Evolutionary conservation across 2,329 filamentous ascomycete species (phyloP), one percentile per base, ranked within the genome.

Genomic region (Cryoendolithus antarcticus): DNA sequence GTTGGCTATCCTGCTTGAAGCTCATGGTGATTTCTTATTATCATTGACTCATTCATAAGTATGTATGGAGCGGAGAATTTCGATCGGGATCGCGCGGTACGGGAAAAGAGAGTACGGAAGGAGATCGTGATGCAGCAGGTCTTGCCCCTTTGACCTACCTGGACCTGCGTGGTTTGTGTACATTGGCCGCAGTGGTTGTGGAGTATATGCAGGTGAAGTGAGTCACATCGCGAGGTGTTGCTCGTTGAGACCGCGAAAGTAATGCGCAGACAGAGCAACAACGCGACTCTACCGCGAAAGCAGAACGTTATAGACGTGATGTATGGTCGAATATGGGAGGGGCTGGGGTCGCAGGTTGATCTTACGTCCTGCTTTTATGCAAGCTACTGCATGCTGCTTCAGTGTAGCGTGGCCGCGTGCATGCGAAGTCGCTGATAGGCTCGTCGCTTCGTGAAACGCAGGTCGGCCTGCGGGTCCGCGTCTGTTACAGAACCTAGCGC

Each of bases 241-340:
- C 12, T 15, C 30, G 29, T 29, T 34, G 11, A 32, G 32, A 44
- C 39, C 39, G 38, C 40, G 41, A 45, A 40, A 40, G 41, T 35
- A 43, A 36, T 35, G 40, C 45, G 40, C 28, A 45, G 40, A 40
- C 38, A 43, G 40, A 19, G 39, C 44, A 42, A 53, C 55, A 56
- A 21, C 19, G 19, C 55, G 55, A 54, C 50, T 38, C 54, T 42
- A 45, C 51, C 55, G 48, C 55, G 55, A 54, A 53, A 50, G 43
- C 40, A 35, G 53, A 54, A 48, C 53, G 52, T 40, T 50, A 39
- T 51, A 47, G 47, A 50, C 48, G 50, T 51, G 51, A 48, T 55
- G 48, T 51, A 41, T 56, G 53, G 53, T 36, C 35, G 45, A 37
- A 33, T 38, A 44, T 32, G 42, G 46, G 42, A 37, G 50, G 32